A percentile compares a stretch with the other conserved stretches of the same genome.
phyloP scores from a whole-genome alignment of 2,329 filamentous ascomycete species.

The Aurifilum marmelostoma region DNA sequence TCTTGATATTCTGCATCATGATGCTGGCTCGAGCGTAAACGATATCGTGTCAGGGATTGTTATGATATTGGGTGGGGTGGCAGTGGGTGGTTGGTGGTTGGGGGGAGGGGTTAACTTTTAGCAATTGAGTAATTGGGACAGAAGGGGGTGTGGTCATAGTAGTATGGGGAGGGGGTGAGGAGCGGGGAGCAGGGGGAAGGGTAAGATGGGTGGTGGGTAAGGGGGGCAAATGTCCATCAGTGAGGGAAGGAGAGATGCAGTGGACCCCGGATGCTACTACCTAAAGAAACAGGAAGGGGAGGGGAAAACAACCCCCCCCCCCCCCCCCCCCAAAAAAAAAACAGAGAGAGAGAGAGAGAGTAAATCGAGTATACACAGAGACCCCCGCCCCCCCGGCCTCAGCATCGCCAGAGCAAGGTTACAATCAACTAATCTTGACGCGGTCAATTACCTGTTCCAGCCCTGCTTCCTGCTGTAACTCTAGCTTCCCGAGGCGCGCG shows the following conservation, averaged over 20 bases:
- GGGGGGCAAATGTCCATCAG: neutral
- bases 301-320: too few relatives aligned
- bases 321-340: too few relatives aligned
- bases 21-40: constrained; percentile 1
- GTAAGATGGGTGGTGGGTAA: neutral
- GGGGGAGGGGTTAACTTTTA: neutral
- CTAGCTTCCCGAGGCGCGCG: neutral
- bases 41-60: neutral
- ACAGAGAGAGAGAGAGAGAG: neutral
- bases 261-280: neutral
- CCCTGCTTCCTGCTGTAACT: neutral
- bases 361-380: too few relatives aligned
- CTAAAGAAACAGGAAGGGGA: neutral
- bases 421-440: neutral
- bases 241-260: neutral
- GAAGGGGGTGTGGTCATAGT: neutral
- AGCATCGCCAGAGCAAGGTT: neutral
- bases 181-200: neutral
- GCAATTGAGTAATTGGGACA: neutral
- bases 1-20: neutral
- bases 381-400: neutral
- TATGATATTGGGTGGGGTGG: neutral
- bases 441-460: neutral
- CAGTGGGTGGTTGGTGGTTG: constrained; percentile 3
- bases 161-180: neutral